phyloP scores from a whole-genome alignment of 202 grass and related monocot species.

The Panicum hallii region DNA sequence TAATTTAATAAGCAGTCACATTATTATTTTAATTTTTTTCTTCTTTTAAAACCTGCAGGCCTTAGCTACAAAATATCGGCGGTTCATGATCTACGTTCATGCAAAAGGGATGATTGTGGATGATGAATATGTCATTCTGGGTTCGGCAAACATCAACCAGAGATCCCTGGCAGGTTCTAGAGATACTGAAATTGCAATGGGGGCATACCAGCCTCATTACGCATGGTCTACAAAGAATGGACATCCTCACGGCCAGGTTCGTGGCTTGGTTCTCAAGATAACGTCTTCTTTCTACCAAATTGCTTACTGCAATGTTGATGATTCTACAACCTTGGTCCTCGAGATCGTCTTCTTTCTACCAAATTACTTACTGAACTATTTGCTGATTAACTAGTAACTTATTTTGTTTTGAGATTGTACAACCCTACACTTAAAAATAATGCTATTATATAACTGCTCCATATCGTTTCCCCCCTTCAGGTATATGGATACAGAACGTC shows the following conservation, averaged over 20 bases:
- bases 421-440: neutral
- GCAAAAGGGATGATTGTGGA: slow-evolving; percentile 98
- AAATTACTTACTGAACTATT: neutral
- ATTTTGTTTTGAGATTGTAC: neutral
- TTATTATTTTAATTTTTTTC: slow-evolving; percentile 28
- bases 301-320: neutral
- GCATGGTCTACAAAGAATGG: slow-evolving; percentile 62
- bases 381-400: neutral
- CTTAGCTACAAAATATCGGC: slow-evolving; percentile 67
- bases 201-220: slow-evolving; percentile 89
- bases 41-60: slow-evolving; percentile 51
- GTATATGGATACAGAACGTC: slow-evolving; percentile 91
- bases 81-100: slow-evolving; percentile 99
- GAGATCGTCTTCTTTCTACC: neutral
- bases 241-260: slow-evolving; percentile 89
- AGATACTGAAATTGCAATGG: slow-evolving; percentile 99
- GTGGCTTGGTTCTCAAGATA: neutral
- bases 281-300: neutral
- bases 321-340: neutral
- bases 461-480: slow-evolving; percentile 36
- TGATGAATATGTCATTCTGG: slow-evolving; percentile 93
- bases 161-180: slow-evolving; percentile 85
- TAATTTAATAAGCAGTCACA: slow-evolving; percentile 19
- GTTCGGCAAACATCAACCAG: slow-evolving; percentile 98
- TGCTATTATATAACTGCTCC: neutral